A percentile compares a stretch with the other conserved stretches of the same genome.
These are phyloP conservation scores for Leptographium lundbergii DNA, from an alignment of 2,329 filamentous ascomycete species.

Conservation along the genomic window DNA sequence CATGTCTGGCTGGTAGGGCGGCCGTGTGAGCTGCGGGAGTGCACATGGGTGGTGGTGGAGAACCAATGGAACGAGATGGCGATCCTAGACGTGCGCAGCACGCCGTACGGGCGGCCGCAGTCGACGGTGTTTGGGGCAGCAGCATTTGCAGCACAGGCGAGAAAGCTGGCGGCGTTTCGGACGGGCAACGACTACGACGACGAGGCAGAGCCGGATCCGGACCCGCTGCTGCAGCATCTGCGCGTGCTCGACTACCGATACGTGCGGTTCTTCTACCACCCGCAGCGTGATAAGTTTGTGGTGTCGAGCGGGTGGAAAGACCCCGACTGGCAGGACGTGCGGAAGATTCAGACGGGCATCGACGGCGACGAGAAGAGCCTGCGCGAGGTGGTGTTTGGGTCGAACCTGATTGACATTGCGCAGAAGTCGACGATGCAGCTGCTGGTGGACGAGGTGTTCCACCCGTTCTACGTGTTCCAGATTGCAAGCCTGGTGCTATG, in stretches of 20 bases:
- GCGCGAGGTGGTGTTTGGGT: slow-evolving; percentile 76
- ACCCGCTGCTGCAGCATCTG: slow-evolving; percentile 64
- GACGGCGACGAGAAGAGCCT: slow-evolving; percentile 79
- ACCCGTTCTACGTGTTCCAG: slow-evolving; percentile 98
- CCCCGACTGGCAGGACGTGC: slow-evolving; percentile 70
- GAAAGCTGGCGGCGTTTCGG: background rate
- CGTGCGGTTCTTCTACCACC: slow-evolving; percentile 84
- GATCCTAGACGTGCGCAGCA: slow-evolving; percentile 53
- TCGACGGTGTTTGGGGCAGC: slow-evolving; percentile 55
- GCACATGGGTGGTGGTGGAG: slow-evolving; percentile 85
- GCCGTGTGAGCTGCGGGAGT: slow-evolving; percentile 55
- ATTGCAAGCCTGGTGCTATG: slow-evolving; percentile 87
- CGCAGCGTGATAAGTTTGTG: slow-evolving; percentile 76
- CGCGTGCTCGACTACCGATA: slow-evolving; percentile 85
- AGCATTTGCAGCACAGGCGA: background rate
- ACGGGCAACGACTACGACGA: background rate
- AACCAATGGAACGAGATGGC: slow-evolving; percentile 94
- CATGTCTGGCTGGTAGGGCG: slow-evolving; percentile 64
- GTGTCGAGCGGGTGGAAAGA: slow-evolving; percentile 90
- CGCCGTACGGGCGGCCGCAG: slow-evolving; percentile 39
- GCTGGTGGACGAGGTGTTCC: slow-evolving; percentile 85
- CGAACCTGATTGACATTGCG: slow-evolving; percentile 84
- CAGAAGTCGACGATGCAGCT: slow-evolving; percentile 76
- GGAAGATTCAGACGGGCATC: slow-evolving; percentile 62
- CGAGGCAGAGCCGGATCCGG: slow-evolving; percentile 39